A percentile compares a stretch with the other conserved stretches of the same genome.
These are phyloP conservation scores for Orychophragmus violaceus DNA, from an alignment of 345 rosid genomes.

Conservation along the genomic window DNA sequence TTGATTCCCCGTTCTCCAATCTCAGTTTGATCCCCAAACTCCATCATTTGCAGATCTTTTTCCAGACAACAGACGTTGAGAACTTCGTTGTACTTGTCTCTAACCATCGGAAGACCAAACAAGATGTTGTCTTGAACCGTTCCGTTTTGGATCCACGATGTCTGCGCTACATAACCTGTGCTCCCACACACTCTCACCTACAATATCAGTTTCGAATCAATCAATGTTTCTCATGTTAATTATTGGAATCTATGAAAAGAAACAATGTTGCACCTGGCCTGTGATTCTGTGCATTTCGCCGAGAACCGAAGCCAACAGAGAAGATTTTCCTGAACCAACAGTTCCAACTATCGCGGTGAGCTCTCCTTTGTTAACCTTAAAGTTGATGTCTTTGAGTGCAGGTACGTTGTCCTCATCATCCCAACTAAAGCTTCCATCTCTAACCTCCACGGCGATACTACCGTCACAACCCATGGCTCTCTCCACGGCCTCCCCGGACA, in stretches of 20 bases:
- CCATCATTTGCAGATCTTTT: conserved; percentile 92
- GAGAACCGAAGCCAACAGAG: conserved; percentile 76
- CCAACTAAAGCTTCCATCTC: conserved; percentile 72
- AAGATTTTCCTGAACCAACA: conserved; percentile 91
- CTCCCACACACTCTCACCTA: conserved; percentile 75
- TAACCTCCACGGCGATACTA: conserved; percentile 54
- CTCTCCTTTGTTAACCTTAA: conserved; percentile 67
- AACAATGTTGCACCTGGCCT: too few species aligned
- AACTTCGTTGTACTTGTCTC: conserved; percentile 51
- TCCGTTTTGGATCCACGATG: conserved; percentile 92
- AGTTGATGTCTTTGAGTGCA: conserved; percentile 52
- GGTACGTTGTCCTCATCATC: conserved; percentile 70
- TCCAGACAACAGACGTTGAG: conserved; percentile 73
- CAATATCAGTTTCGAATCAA: too few species aligned
- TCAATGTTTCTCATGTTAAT: too few species aligned
- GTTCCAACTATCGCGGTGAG: conserved; percentile 86
- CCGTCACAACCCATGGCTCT: conserved; percentile 51
- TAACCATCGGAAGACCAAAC: conserved; percentile 76
- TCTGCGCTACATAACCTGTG: conserved; percentile 90
- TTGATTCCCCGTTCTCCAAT: conserved; percentile 96
- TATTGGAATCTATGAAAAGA: too few species aligned
- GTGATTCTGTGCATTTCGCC: conserved; percentile 92
- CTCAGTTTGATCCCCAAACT: conserved; percentile 87
- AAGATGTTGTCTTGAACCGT: conserved; percentile 82
- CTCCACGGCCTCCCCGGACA: conserved; percentile 53